Evolutionary conservation across 352 stramenopile genomes (phyloP).

Genomic region (Pythium angustatum): DNA sequence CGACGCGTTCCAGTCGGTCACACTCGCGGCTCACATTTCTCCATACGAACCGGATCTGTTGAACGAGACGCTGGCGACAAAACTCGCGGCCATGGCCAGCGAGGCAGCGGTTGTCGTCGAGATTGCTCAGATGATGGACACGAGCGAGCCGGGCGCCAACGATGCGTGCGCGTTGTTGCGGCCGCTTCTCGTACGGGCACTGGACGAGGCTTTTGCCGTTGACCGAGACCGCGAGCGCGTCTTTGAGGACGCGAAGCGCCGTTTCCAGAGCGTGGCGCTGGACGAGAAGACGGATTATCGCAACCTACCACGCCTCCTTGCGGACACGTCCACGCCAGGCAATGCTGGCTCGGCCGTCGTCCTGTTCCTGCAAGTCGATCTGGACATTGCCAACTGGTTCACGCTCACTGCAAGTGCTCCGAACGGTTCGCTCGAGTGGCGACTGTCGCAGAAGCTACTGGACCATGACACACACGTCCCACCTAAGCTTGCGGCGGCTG

Average conservation of each 20-base stretch:
- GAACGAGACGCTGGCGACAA: slow-evolving; percentile 4
- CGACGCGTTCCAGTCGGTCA: slow-evolving; percentile 21
- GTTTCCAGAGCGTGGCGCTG: slow-evolving; percentile 36
- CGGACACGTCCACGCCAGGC: background rate
- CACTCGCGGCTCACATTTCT: slow-evolving; percentile 11
- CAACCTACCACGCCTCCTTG: slow-evolving; percentile 19
- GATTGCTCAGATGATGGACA: slow-evolving; percentile 24
- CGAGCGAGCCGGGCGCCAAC: background rate
- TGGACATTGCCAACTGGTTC: slow-evolving; percentile 76
- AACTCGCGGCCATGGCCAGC: slow-evolving; percentile 23
- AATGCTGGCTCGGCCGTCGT: slow-evolving; percentile 14
- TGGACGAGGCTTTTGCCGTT: slow-evolving; percentile 23
- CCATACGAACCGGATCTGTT: slow-evolving; percentile 19
- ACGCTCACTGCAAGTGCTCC: slow-evolving; percentile 29
- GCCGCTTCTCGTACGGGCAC: slow-evolving; percentile 22
- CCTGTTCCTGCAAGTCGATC: slow-evolving; percentile 60
- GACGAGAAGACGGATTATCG: slow-evolving; percentile 35
- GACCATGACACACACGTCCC: slow-evolving; percentile 49
- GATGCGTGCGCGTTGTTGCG: slow-evolving; percentile 9
- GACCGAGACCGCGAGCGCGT: slow-evolving; percentile 16
- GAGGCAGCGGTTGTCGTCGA: slow-evolving; percentile 29
- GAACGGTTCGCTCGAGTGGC: slow-evolving; percentile 34
- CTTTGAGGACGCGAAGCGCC: slow-evolving; percentile 24
- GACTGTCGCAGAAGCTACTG: slow-evolving; percentile 44
- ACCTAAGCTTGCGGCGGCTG: slow-evolving; percentile 32